These are phyloP conservation scores for Gnomoniopsis smithogilvyi DNA, from an alignment of 2,329 filamentous ascomycete species.

Conservation along the genomic window DNA sequence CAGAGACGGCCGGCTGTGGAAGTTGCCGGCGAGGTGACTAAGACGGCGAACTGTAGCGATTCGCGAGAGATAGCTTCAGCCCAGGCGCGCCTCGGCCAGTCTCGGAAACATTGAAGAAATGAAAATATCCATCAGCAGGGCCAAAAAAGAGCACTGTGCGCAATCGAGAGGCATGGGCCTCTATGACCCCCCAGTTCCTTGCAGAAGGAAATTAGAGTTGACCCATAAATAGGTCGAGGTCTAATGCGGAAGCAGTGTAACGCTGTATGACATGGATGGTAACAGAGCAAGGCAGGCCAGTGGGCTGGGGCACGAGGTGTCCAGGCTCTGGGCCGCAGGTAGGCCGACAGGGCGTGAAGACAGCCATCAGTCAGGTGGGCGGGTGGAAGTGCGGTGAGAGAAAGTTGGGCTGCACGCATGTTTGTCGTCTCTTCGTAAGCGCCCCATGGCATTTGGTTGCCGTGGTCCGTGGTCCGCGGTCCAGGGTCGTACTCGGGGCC, in stretches of 20 bases:
- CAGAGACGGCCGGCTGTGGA: too few relatives aligned
- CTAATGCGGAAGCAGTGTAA: conserved; percentile 15
- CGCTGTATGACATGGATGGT: conserved; percentile 9
- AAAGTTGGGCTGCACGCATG: too few relatives aligned
- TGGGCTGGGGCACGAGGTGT: background rate
- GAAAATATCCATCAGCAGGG: background rate
- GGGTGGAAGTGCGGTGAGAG: background rate
- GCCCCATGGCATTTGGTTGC: background rate
- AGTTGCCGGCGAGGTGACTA: background rate
- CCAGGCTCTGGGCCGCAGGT: too few relatives aligned
- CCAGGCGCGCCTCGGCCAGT: background rate
- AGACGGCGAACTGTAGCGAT: background rate
- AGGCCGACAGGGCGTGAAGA: too few relatives aligned
- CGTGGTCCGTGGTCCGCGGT: background rate
- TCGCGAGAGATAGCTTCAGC: background rate
- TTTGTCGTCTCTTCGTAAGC: background rate
- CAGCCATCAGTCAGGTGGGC: background rate
- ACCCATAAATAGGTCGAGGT: conserved; percentile 16
- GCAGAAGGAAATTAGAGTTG: conserved; percentile 17
- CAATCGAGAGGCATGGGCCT: background rate
- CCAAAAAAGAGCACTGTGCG: background rate
- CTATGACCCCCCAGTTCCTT: conserved; percentile 7
- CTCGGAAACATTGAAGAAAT: background rate
- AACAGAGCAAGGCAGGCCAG: conserved; percentile 4
- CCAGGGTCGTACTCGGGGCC: too few relatives aligned